Evolutionary conservation across 2,329 filamentous ascomycete species (phyloP).

Genomic region (Phyllosticta citrichinensis): DNA sequence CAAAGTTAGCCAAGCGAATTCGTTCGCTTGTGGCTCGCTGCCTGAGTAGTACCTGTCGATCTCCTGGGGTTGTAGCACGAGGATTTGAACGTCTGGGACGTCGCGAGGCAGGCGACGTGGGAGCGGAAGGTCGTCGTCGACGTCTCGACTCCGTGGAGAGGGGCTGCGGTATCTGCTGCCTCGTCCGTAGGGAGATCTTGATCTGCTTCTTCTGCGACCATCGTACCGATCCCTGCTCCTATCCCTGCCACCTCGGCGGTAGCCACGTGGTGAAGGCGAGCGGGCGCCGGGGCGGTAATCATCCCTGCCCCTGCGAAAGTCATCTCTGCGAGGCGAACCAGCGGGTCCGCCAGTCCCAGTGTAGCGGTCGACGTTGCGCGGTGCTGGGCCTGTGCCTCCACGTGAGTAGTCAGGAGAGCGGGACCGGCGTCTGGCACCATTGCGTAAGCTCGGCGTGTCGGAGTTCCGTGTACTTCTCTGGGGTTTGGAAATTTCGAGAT

Average conservation of each 20-base stretch:
- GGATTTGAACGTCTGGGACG: constrained; percentile 81
- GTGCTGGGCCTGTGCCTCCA: constrained; percentile 29
- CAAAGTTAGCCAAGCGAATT: not conserved
- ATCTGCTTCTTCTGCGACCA: constrained; percentile 46
- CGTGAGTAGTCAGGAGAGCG: constrained; percentile 53
- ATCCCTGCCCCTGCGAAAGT: constrained; percentile 49
- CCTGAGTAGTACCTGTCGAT: constrained; percentile 6
- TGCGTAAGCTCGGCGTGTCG: constrained; percentile 31
- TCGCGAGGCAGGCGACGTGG: constrained; percentile 63
- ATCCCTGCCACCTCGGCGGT: constrained; percentile 21
- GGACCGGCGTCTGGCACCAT: constrained; percentile 42
- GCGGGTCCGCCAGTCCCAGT: constrained; percentile 20
- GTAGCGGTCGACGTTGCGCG: constrained; percentile 34
- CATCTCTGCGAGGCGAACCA: constrained; percentile 34
- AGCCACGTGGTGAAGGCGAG: constrained; percentile 36
- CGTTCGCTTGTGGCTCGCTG: constrained; percentile 7
- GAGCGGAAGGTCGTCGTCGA: constrained; percentile 57
- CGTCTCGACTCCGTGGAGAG: constrained; percentile 46
- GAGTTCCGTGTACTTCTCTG: constrained; percentile 62
- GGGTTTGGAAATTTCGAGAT: constrained; percentile 80
- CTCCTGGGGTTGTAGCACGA: constrained; percentile 63
- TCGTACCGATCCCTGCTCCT: constrained; percentile 41
- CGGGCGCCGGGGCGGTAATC: constrained; percentile 42
- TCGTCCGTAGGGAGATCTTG: constrained; percentile 55
- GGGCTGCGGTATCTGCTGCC: constrained; percentile 60